phyloP scores from a whole-genome alignment of 352 stramenopile genomes.

The Achlya hypogyna region DNA sequence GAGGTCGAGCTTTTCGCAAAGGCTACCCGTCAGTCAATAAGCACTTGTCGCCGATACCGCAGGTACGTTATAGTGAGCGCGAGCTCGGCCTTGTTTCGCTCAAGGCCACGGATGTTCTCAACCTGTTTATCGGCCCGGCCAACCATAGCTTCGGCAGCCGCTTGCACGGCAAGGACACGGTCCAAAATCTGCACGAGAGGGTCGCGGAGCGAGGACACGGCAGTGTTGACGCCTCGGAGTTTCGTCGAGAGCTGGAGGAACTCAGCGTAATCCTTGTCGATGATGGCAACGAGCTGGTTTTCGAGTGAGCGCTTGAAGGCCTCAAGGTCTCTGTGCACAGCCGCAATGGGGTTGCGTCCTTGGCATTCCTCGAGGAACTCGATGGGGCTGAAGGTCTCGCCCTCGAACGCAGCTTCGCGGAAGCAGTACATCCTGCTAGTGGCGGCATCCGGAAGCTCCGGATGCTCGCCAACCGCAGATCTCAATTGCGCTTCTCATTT shows the following conservation, averaged over 20 bases:
- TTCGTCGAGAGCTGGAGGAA: slow-evolving; percentile 84
- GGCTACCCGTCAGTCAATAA: slow-evolving; percentile 21
- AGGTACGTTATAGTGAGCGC: slow-evolving; percentile 18
- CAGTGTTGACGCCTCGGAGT: slow-evolving; percentile 79
- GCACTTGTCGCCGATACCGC: not conserved
- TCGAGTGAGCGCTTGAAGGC: slow-evolving; percentile 78
- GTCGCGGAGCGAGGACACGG: slow-evolving; percentile 62
- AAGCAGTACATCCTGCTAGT: slow-evolving; percentile 56
- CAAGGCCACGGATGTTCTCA: not conserved
- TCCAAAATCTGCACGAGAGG: slow-evolving; percentile 70
- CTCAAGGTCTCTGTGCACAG: slow-evolving; percentile 74
- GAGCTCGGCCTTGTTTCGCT: slow-evolving; percentile 15
- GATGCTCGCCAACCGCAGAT: too few species aligned
- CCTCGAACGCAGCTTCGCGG: slow-evolving; percentile 67
- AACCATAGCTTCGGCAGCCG: slow-evolving; percentile 37
- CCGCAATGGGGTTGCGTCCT: slow-evolving; percentile 68
- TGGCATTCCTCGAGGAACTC: slow-evolving; percentile 72
- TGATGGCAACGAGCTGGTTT: slow-evolving; percentile 84
- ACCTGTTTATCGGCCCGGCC: slow-evolving; percentile 6
- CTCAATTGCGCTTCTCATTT: too few species aligned
- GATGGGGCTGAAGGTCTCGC: slow-evolving; percentile 55
- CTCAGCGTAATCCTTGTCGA: slow-evolving; percentile 84
- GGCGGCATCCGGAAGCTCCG: not conserved
- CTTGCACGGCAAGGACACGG: slow-evolving; percentile 61
- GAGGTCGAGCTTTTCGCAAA: slow-evolving; percentile 68